Evolutionary conservation across 345 rosid species (phyloP).

Genomic region (Diplotaxis tenuifolia): DNA sequence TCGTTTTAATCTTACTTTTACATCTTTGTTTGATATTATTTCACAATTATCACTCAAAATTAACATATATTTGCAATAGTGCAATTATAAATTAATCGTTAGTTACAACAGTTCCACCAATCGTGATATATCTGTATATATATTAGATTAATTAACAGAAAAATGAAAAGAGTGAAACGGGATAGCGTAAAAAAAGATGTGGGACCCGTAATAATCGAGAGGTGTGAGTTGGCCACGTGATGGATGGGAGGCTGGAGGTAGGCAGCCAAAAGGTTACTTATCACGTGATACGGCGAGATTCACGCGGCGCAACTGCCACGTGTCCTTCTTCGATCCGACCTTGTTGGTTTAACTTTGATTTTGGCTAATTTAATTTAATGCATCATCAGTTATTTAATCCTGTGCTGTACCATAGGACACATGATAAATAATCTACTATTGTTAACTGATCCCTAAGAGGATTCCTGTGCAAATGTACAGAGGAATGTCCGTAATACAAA

Average conservation of each 20-base stretch:
- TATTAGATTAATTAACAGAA: not conserved
- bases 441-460: conserved; percentile 44
- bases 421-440: conserved; percentile 15
- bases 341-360: not conserved
- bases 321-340: conserved; percentile 21
- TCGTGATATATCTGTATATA: not conserved
- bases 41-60: not conserved
- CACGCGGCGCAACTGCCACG: conserved; percentile 39
- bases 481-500: conserved; percentile 33
- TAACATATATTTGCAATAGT: not conserved
- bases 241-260: conserved; percentile 29
- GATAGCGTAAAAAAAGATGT: conserved; percentile 30
- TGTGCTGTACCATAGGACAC: conserved; percentile 29
- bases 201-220: conserved; percentile 38
- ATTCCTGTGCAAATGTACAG: conserved; percentile 32
- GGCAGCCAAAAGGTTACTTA: conserved; percentile 31
- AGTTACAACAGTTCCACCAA: not conserved
- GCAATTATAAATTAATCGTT: not conserved
- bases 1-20: not conserved
- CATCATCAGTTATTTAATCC: conserved; percentile 26
- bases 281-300: conserved; percentile 39
- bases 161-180: conserved; percentile 16
- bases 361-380: not conserved
- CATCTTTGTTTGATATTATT: not conserved
- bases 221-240: conserved; percentile 44